Base-by-base conservation (phyloP, 2,329 filamentous ascomycete genomes). In the Knufia petricola region DNA sequence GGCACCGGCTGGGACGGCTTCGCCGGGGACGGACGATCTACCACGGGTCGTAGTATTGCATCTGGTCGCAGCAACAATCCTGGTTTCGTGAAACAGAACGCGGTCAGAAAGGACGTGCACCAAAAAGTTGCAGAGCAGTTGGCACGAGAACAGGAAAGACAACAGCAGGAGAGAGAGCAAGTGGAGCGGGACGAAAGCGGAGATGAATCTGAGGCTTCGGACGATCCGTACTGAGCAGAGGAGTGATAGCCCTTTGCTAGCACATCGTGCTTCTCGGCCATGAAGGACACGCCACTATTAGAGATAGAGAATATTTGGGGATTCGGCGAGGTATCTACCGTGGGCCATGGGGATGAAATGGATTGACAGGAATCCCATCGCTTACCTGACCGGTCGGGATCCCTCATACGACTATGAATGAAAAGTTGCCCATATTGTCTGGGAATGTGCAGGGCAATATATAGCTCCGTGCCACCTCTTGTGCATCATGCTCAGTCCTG, bases 181-280 rank as follows among this genome's bases (percentile, higher is more conserved):
- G 7, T 48, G 9, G 36, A 34, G 23, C 15, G 24, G 9, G 38
- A 42, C 15, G 46, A 41, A 13, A 48, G 38, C 24, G 46, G 32
- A 21, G 26, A 42, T 20, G 24, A 24, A 4, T n/a, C 21, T 2
- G 46, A 50, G 15, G 43, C 28, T 36, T 31, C 26, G 7, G 43
- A 47, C 9, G 49, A 47, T 20, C 42, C 48, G n/a, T 48, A 48
- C 46, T 42, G 46, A 42, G 23, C 13, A 24, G 15, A n/a, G 23
- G 2, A 13, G 6, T n/a, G 17, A 10, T 1, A 28, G n/a, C 13
- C n/a, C 7, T 6, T 6, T 23, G 34, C 4, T 9, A 39, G 21
- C 17, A 40, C 32, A 36, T n/a, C 32, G 15, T n/a, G 6, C 6
- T 8, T 36, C 32, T 36, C 13, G 26, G 26, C 26, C 12, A 28